phyloP scores from a whole-genome alignment of 805 yeast genomes.

The Cyberlindnera saturnus region DNA sequence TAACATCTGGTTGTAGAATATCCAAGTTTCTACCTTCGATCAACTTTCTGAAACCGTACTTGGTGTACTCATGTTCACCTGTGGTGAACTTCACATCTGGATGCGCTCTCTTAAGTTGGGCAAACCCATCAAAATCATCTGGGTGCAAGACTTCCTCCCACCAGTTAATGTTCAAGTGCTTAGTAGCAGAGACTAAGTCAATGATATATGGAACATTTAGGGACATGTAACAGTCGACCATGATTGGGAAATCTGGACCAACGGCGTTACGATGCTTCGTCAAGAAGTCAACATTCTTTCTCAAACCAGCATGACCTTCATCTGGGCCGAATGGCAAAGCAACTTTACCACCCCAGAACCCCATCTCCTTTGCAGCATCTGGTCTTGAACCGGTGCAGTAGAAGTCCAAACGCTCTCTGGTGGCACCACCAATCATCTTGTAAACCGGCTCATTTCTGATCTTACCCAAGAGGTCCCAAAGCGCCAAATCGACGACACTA shows the following conservation, averaged over 20 bases:
- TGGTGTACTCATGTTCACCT: constrained; percentile 48
- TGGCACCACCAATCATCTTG: constrained; percentile 46
- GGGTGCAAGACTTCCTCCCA: constrained; percentile 48
- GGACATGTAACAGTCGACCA: constrained; percentile 51
- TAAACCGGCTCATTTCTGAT: constrained; percentile 46
- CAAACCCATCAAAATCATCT: constrained; percentile 45
- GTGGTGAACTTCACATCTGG: constrained; percentile 45
- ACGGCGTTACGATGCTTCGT: constrained; percentile 37
- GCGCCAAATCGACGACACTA: constrained; percentile 41
- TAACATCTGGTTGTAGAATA: constrained; percentile 45
- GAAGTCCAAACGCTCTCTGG: constrained; percentile 38
- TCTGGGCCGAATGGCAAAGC: constrained; percentile 46
- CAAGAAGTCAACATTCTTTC: constrained; percentile 40
- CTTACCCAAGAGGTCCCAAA: constrained; percentile 46
- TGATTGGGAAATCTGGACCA: constrained; percentile 47
- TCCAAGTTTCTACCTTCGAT: constrained; percentile 44
- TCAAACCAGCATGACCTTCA: constrained; percentile 42
- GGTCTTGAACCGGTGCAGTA: constrained; percentile 47
- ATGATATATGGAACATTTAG: constrained; percentile 42
- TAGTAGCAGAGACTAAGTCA: constrained; percentile 37
- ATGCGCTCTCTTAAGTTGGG: constrained; percentile 38
- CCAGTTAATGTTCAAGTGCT: constrained; percentile 45
- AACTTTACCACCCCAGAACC: constrained; percentile 50
- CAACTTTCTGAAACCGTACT: constrained; percentile 44
- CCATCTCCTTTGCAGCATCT: constrained; percentile 41